A percentile compares a stretch with the other conserved stretches of the same genome.
These are phyloP conservation scores for Teratosphaeria pseudoeucalypti DNA, from an alignment of 2,329 filamentous ascomycete species.

Conservation along the genomic window DNA sequence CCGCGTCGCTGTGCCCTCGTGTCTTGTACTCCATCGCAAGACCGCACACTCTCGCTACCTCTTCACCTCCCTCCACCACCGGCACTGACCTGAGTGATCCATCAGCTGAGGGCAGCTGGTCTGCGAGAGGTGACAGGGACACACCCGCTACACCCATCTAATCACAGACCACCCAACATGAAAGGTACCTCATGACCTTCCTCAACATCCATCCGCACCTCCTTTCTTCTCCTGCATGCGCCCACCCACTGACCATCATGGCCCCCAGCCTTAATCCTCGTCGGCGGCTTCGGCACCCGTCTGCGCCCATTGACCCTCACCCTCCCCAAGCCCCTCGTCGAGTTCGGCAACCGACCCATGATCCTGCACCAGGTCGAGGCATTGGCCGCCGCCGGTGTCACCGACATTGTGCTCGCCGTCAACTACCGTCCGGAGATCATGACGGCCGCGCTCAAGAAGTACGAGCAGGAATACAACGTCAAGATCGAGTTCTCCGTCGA, in stretches of 20 bases:
- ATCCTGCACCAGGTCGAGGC: slow-evolving; percentile 97
- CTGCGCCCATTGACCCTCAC: slow-evolving; percentile 94
- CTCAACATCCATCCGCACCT: neutral
- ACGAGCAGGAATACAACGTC: slow-evolving; percentile 84
- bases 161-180: slow-evolving; percentile 26
- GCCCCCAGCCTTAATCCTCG: slow-evolving; percentile 83
- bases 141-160: slow-evolving; percentile 1
- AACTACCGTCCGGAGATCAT: slow-evolving; percentile 99
- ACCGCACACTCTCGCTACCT: slow-evolving; percentile 9
- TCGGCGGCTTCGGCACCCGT: slow-evolving; percentile 97
- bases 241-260: slow-evolving; percentile 10
- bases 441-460: slow-evolving; percentile 89
- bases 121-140: slow-evolving; percentile 3
- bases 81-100: neutral
- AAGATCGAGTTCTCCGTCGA: slow-evolving; percentile 97
- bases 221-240: neutral
- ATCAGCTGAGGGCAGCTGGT: slow-evolving; percentile 5
- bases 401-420: slow-evolving; percentile 93
- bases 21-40: slow-evolving; percentile 28
- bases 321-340: slow-evolving; percentile 91
- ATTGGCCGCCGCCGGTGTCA: slow-evolving; percentile 84
- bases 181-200: slow-evolving; percentile 23
- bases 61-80: neutral
- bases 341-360: slow-evolving; percentile 99
- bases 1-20: neutral